A percentile compares a stretch with the other conserved stretches of the same genome.
phyloP scores from a whole-genome alignment of 2,329 filamentous ascomycete species.

The Diaporthe eres region DNA sequence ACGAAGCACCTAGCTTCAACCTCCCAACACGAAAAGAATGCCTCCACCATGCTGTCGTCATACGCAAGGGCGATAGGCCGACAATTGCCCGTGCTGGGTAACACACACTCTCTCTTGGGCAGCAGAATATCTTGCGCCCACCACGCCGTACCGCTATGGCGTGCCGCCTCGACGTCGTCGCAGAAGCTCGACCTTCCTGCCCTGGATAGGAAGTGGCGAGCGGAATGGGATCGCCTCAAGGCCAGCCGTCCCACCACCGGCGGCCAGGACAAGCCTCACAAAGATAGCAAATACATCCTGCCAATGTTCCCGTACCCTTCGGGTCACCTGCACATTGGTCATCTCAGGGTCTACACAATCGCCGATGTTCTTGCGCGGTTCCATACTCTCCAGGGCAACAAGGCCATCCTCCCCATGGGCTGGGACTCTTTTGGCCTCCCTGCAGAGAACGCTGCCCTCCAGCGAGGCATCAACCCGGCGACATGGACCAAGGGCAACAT shows the following conservation, averaged over 20 bases:
- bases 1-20: conserved; percentile 35
- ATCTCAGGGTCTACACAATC: conserved; percentile 91
- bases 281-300: conserved; percentile 75
- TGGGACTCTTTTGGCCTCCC: conserved; percentile 95
- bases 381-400: conserved; percentile 78
- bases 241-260: conserved; percentile 36
- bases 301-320: conserved; percentile 97
- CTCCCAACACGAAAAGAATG: conserved; percentile 43
- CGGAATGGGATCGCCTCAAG: conserved; percentile 56
- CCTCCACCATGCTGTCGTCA: conserved; percentile 47
- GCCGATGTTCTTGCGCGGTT: conserved; percentile 88
- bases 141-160: conserved; percentile 29
- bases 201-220: conserved; percentile 67
- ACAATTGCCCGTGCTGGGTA: conserved; percentile 44
- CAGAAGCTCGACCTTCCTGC: conserved; percentile 60
- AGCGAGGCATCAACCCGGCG: conserved; percentile 82
- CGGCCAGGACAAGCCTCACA: conserved; percentile 39
- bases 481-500: conserved; percentile 88
- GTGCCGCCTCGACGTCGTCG: conserved; percentile 40
- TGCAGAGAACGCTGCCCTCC: conserved; percentile 91
- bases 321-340: conserved; percentile 87
- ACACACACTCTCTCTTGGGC: conserved; percentile 33
- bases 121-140: conserved; percentile 24
- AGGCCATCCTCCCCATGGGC: conserved; percentile 90
- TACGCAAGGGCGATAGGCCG: conserved; percentile 49